Evolutionary conservation across 257 asterid species (phyloP).

Genomic region (Gentiana macrophylla): DNA sequence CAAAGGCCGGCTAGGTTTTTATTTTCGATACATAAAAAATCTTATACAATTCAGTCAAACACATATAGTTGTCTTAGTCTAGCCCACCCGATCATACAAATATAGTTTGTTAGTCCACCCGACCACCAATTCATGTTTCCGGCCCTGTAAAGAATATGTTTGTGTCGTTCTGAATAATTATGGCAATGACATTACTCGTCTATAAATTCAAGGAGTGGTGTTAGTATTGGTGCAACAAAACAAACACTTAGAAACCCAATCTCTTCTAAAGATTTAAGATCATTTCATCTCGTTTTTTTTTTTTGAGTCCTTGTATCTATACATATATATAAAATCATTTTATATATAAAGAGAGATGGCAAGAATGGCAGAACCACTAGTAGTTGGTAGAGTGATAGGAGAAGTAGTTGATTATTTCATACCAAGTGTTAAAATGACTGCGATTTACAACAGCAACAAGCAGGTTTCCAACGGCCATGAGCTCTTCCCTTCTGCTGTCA

Average conservation of each 20-base stretch:
- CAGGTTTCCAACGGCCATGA: slow-evolving; percentile 68
- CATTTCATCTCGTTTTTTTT: not conserved
- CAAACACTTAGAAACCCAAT: not conserved
- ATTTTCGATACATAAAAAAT: too few relatives aligned
- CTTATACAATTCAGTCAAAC: too few relatives aligned
- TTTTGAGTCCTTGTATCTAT: not conserved
- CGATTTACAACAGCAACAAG: slow-evolving; percentile 33
- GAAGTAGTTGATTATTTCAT: slow-evolving; percentile 60
- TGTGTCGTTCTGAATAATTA: too few relatives aligned
- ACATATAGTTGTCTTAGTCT: too few relatives aligned
- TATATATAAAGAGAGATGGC: slow-evolving; percentile 17
- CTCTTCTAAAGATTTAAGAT: not conserved
- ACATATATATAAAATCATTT: not conserved
- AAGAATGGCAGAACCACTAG: slow-evolving; percentile 45
- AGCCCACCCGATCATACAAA: too few relatives aligned
- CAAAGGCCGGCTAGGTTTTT: too few relatives aligned
- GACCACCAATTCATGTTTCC: too few relatives aligned
- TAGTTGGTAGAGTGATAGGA: slow-evolving; percentile 71
- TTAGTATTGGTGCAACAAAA: too few relatives aligned
- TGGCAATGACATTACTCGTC: not conserved
- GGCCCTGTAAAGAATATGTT: too few relatives aligned
- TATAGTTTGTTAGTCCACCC: too few relatives aligned
- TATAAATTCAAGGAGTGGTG: slow-evolving; percentile 1
- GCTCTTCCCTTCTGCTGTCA: slow-evolving; percentile 54
- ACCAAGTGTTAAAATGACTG: slow-evolving; percentile 31